Conservation (phyloP, 257 asterid species). For the Nicotiana knightiana region DNA sequence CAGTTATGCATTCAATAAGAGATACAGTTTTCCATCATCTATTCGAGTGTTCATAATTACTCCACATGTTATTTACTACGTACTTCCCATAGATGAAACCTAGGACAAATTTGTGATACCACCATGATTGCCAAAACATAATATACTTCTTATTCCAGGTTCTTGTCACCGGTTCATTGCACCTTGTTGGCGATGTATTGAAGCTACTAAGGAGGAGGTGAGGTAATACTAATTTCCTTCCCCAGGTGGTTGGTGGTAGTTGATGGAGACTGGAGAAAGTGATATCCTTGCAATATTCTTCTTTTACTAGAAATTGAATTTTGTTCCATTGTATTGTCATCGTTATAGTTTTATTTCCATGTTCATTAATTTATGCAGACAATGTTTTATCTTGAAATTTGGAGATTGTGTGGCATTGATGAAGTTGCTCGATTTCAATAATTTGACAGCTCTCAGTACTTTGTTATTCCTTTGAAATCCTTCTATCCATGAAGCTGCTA, state of each 20-base stretch:
- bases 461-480: neutral
- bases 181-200: constrained; percentile 84
- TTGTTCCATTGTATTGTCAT: neutral
- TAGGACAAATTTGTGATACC: neutral
- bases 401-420: neutral
- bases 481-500: neutral
- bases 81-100: neutral
- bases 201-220: constrained; percentile 61
- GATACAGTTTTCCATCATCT: no score
- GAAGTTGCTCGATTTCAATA: neutral
- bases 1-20: no score
- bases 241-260: neutral
- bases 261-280: neutral
- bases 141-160: constrained; percentile 37
- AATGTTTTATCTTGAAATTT: neutral
- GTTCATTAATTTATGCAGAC: neutral
- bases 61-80: neutral
- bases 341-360: neutral
- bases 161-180: constrained; percentile 91
- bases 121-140: neutral
- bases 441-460: neutral
- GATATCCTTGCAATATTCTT: neutral
- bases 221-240: constrained; percentile 6
- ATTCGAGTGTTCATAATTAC: neutral
- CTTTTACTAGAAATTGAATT: neutral